phyloP scores from a whole-genome alignment of 306 rosid species.

The Quercus rubra region DNA sequence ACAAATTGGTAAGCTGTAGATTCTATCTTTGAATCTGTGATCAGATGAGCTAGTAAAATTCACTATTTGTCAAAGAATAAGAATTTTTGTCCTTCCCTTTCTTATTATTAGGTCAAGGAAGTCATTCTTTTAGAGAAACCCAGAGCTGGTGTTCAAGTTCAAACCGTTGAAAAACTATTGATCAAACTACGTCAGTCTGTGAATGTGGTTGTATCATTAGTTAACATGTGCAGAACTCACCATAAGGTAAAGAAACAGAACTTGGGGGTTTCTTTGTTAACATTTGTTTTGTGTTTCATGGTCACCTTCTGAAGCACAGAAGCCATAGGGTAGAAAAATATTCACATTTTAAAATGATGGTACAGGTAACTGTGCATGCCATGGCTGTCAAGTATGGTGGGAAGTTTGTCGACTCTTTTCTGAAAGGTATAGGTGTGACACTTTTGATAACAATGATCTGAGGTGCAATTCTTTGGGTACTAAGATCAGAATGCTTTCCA shows the following conservation, averaged over 20 bases:
- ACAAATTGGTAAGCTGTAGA: conserved; percentile 33
- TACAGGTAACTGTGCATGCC: conserved; percentile 37
- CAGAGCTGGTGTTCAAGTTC: conserved; percentile 19
- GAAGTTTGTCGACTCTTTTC: conserved; percentile 35
- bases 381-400: conserved; percentile 47
- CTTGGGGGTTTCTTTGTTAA: background rate
- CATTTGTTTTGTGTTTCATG: background rate
- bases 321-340: background rate
- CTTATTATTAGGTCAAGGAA: conserved; percentile 23
- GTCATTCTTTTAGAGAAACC: conserved; percentile 16
- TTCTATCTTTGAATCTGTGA: background rate
- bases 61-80: background rate
- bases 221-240: conserved; percentile 31
- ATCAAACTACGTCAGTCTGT: conserved; percentile 29
- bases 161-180: conserved; percentile 20
- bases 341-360: conserved; percentile 11
- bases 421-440: conserved; percentile 29
- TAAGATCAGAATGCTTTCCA: conserved; percentile 7
- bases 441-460: background rate
- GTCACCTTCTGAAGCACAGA: background rate
- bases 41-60: background rate
- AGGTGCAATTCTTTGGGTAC: background rate
- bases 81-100: conserved; percentile 1
- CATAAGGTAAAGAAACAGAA: conserved; percentile 28
- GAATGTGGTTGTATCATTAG: conserved; percentile 41